These are phyloP conservation scores for Hymenoscyphus linearis DNA, from an alignment of 2,329 filamentous ascomycete genomes.

Conservation along the genomic window DNA sequence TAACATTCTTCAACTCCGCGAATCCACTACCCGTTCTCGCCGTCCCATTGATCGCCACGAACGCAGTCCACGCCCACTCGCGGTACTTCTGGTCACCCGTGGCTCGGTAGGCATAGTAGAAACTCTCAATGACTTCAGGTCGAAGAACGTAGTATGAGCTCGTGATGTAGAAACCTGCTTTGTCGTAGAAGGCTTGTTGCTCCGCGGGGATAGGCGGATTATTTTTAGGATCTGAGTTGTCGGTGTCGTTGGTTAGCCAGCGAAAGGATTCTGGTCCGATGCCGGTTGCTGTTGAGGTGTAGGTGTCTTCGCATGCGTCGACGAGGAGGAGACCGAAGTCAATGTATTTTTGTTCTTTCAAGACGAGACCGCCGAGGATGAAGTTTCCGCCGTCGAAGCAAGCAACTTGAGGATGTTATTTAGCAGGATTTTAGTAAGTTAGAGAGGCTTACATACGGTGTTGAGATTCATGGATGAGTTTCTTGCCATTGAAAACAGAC, in stretches of 20 bases:
- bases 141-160: slow-evolving; percentile 60
- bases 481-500: slow-evolving; percentile 47
- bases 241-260: slow-evolving; percentile 48
- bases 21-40: slow-evolving; percentile 63
- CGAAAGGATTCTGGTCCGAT: slow-evolving; percentile 73
- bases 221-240: slow-evolving; percentile 34
- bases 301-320: slow-evolving; percentile 69
- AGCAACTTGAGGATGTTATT: slow-evolving; percentile 46
- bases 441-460: slow-evolving; percentile 30
- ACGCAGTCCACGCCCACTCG: slow-evolving; percentile 79
- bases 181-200: slow-evolving; percentile 55
- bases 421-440: not conserved
- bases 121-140: slow-evolving; percentile 77
- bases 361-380: slow-evolving; percentile 70
- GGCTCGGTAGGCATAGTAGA: slow-evolving; percentile 80
- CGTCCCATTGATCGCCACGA: slow-evolving; percentile 59
- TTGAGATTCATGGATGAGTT: slow-evolving; percentile 41
- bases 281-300: slow-evolving; percentile 59
- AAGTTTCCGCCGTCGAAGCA: slow-evolving; percentile 85
- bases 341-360: slow-evolving; percentile 61
- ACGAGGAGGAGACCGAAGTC: slow-evolving; percentile 70
- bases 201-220: slow-evolving; percentile 38
- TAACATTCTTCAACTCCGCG: slow-evolving; percentile 61
- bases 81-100: slow-evolving; percentile 73
- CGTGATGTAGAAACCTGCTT: slow-evolving; percentile 67